Evolutionary conservation across 306 rosid species (phyloP).

Genomic region (Vicia faba): DNA sequence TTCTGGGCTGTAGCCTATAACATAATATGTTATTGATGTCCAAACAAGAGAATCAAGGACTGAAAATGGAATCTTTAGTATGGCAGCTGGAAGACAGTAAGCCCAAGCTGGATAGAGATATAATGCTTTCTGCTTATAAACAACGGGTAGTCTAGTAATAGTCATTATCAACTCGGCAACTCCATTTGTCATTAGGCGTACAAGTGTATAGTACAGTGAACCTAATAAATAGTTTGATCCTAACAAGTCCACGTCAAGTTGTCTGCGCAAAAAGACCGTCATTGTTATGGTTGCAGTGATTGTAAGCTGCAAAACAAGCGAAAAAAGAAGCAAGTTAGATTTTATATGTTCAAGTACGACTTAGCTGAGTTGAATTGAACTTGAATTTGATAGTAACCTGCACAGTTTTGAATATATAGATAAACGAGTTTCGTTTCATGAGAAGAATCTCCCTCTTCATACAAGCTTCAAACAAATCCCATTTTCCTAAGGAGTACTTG

Average conservation of each 20-base stretch:
- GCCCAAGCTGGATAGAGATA: constrained; percentile 70
- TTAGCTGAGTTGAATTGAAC: constrained; percentile 26
- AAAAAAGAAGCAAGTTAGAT: constrained; percentile 23
- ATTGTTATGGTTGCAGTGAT: constrained; percentile 68
- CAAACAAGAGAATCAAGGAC: constrained; percentile 56
- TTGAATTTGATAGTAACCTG: constrained; percentile 52
- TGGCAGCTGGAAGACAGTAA: constrained; percentile 56
- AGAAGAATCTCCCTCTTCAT: constrained; percentile 76
- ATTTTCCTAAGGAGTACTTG: constrained; percentile 62
- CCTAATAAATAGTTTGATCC: constrained; percentile 71
- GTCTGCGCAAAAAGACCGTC: constrained; percentile 75
- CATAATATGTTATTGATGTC: constrained; percentile 63
- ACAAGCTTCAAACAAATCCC: constrained; percentile 69
- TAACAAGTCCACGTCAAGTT: constrained; percentile 45
- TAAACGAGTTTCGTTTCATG: constrained; percentile 71
- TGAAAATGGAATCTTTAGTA: constrained; percentile 62
- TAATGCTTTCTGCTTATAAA: constrained; percentile 60
- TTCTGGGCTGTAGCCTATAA: constrained; percentile 66
- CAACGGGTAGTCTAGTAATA: constrained; percentile 61
- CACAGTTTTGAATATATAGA: constrained; percentile 68
- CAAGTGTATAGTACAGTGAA: constrained; percentile 63
- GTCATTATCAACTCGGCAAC: constrained; percentile 77
- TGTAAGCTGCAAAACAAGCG: constrained; percentile 53
- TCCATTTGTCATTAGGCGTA: constrained; percentile 76
- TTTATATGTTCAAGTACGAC: constrained; percentile 3